A percentile compares a stretch with the other conserved stretches of the same genome.
phyloP scores from a whole-genome alignment of 1,284 basidiomycete genomes.

The Puccinia triticina region DNA sequence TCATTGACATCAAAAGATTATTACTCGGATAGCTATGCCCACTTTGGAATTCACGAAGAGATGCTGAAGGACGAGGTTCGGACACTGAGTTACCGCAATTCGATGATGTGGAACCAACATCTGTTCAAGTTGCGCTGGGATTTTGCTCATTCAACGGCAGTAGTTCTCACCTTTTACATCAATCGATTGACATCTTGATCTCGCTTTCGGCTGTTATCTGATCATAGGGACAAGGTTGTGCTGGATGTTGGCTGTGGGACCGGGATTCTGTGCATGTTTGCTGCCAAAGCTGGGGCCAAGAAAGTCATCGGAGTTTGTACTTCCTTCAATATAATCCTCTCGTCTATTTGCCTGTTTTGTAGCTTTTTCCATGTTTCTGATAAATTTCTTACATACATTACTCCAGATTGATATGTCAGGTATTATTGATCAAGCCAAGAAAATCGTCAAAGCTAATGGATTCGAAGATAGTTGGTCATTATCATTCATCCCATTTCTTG shows the following conservation, averaged over 20 bases:
- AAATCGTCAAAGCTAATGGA: constrained; percentile 94
- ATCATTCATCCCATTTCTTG: not conserved
- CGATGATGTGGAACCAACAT: constrained; percentile 92
- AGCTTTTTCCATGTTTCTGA: not conserved
- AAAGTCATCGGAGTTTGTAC: constrained; percentile 77
- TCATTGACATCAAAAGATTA: constrained; percentile 29
- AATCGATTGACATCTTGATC: not conserved
- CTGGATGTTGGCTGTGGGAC: constrained; percentile 99
- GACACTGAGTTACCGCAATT: constrained; percentile 90
- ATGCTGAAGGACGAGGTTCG: constrained; percentile 98
- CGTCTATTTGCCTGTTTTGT: not conserved
- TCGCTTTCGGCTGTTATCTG: too few species aligned
- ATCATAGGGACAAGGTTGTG: constrained; percentile 74
- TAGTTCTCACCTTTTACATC: not conserved
- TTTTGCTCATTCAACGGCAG: not conserved
- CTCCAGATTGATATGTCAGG: constrained; percentile 98
- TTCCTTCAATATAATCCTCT: constrained; percentile 22
- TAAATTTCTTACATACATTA: constrained; percentile 2
- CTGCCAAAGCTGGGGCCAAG: constrained; percentile 93
- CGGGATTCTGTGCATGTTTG: constrained; percentile 98
- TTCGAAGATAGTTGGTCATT: constrained; percentile 81
- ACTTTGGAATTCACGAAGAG: constrained; percentile 97
- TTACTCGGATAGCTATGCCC: constrained; percentile 77
- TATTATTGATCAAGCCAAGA: constrained; percentile 97
- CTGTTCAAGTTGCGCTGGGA: constrained; percentile 71